A percentile compares a stretch with the other conserved stretches of the same genome.
phyloP scores from a whole-genome alignment of 2,329 filamentous ascomycete species.

The Epichloe brachyelytri region DNA sequence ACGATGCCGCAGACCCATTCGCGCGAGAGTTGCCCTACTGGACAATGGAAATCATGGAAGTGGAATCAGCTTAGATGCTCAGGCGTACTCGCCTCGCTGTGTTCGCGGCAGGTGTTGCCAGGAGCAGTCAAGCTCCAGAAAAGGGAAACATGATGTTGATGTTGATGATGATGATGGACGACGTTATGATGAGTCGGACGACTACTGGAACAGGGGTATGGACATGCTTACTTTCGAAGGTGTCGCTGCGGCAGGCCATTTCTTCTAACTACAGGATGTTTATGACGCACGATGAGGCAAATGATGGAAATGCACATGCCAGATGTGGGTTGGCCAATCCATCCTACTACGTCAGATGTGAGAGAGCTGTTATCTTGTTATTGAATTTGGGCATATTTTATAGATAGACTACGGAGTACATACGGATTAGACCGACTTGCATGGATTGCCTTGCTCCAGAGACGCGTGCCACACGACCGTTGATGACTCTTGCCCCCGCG shows the following conservation, averaged over 20 bases:
- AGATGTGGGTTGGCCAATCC: background rate
- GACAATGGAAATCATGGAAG: slow-evolving; percentile 37
- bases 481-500: background rate
- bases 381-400: background rate
- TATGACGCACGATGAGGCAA: background rate
- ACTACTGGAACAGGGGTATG: background rate
- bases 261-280: background rate
- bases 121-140: background rate
- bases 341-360: background rate
- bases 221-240: background rate
- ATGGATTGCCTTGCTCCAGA: background rate
- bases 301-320: background rate
- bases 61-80: slow-evolving; percentile 24
- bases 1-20: slow-evolving; percentile 26
- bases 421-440: background rate
- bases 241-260: background rate
- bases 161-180: background rate
- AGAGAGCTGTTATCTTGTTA: background rate
- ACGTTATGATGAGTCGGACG: background rate
- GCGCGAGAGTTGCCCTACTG: slow-evolving; percentile 38
- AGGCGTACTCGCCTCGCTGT: background rate
- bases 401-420: background rate
- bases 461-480: background rate
- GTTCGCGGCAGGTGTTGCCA: background rate
- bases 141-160: background rate